Base-by-base conservation (phyloP, 441 rosid genomes). In the Cnidoscolus chayamansa region DNA sequence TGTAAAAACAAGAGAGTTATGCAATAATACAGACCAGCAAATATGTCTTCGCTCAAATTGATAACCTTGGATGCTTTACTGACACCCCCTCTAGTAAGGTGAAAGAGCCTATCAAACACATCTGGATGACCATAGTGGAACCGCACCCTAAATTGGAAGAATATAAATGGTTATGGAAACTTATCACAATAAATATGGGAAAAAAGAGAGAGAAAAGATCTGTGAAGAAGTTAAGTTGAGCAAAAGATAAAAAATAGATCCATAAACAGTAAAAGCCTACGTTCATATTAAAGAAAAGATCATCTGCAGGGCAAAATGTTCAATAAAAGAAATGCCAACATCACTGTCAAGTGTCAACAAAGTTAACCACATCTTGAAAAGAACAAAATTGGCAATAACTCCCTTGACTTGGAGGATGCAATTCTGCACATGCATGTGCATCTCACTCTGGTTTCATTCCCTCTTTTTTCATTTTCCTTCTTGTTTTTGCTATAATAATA, bases 51-150 rank as follows among this genome's bases (percentile, higher is more conserved):
- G 76, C 99, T 96, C 80, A 96, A 84, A 81, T 94, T 96, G 85
- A 96, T 89, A 56, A 93, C 93, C 77, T 87, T 96, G 56, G 99
- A 96, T 63, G 99, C 98, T 87, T 96, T 96, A 82, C 99, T 89
- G 60, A 96, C 87, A 83, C 99, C 99, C 56, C 99, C 99, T 85
- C 99, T 92, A 11, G 98, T 90, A 59, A 96, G 91, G 80, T 93
- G 98, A 84, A 93, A 96, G 35, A 96, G 89, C 84, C 98, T 84
- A 82, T 96, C 99, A 68, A 96, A 96, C 63, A 96, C 97, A 86
- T 96, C 99, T 1, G 98, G 99, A 83, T 96, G 99, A 71, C 98
- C 99, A 83, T 96, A 96, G 77, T 96, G 99, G 81, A 96, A 96
- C 66, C 99, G 98, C 65, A 96, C 99, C 90, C 99, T 96, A 72